These are phyloP conservation scores for Yueomyces sp. DNA, from an alignment of 805 yeast species.

Conservation along the genomic window DNA sequence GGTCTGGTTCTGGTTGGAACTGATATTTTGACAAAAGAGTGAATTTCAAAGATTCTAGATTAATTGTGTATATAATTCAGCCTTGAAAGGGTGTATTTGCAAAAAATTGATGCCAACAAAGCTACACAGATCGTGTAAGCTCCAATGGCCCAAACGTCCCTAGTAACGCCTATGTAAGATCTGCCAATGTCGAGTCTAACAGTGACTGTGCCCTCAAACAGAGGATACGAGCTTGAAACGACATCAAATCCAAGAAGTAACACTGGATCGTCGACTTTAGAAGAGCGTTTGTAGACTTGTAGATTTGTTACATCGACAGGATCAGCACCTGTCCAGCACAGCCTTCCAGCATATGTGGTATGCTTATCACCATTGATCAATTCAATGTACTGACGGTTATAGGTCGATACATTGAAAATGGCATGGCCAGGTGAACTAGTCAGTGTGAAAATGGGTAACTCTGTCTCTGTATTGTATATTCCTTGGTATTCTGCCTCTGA, in stretches of 20 bases:
- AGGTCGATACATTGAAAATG: background rate
- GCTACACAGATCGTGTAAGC: background rate
- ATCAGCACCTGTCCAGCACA: background rate
- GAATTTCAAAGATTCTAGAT: too few species aligned
- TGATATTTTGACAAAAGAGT: too few species aligned
- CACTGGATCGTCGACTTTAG: constrained; percentile 2
- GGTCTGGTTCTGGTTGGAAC: too few species aligned
- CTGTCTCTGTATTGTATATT: too few species aligned
- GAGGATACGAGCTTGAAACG: background rate
- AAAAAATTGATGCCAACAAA: too few species aligned
- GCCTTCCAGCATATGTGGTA: background rate
- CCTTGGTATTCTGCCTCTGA: too few species aligned
- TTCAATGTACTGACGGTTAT: too few species aligned
- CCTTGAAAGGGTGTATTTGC: too few species aligned
- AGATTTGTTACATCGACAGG: background rate
- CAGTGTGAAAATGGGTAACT: background rate
- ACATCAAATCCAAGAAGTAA: background rate
- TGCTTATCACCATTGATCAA: background rate
- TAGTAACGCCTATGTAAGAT: background rate
- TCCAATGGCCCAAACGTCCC: background rate
- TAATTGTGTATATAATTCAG: too few species aligned
- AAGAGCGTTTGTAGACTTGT: background rate
- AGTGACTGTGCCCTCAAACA: background rate
- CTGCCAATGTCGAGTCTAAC: background rate
- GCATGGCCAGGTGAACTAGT: background rate